phyloP scores from a whole-genome alignment of 2,329 filamentous ascomycete species.

The Ceratocystis alfenasii region DNA sequence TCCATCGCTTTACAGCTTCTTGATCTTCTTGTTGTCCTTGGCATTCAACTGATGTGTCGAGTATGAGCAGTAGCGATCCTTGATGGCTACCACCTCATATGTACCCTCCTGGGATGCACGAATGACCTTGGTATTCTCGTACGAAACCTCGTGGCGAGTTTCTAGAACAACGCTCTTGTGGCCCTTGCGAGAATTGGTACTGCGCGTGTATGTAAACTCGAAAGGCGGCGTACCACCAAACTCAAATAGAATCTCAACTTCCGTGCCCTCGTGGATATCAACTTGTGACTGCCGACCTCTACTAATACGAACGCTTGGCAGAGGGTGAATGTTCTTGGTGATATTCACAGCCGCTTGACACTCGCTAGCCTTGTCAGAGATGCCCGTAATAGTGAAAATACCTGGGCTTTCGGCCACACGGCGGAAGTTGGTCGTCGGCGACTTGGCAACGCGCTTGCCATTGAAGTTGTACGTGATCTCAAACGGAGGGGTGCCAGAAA shows the following conservation, averaged over 20 bases:
- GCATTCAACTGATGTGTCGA: slow-evolving; percentile 54
- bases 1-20: slow-evolving; percentile 18
- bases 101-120: slow-evolving; percentile 86
- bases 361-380: slow-evolving; percentile 78
- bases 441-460: slow-evolving; percentile 66
- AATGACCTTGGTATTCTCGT: slow-evolving; percentile 70
- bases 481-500: slow-evolving; percentile 84
- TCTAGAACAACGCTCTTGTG: slow-evolving; percentile 73
- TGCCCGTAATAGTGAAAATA: slow-evolving; percentile 71
- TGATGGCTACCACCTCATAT: slow-evolving; percentile 93
- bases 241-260: slow-evolving; percentile 85
- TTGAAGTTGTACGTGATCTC: slow-evolving; percentile 88
- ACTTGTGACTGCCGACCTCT: slow-evolving; percentile 69
- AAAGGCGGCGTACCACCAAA: slow-evolving; percentile 95
- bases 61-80: slow-evolving; percentile 84
- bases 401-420: slow-evolving; percentile 88
- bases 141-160: slow-evolving; percentile 75
- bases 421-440: slow-evolving; percentile 70
- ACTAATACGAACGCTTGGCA: slow-evolving; percentile 83
- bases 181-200: slow-evolving; percentile 69
- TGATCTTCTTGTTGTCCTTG: slow-evolving; percentile 33
- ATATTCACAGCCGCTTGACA: slow-evolving; percentile 73
- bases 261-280: slow-evolving; percentile 93
- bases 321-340: slow-evolving; percentile 73
- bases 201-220: slow-evolving; percentile 92